Evolutionary conservation across 208 protist species (phyloP).

Genomic region (Porcisia deanei): DNA sequence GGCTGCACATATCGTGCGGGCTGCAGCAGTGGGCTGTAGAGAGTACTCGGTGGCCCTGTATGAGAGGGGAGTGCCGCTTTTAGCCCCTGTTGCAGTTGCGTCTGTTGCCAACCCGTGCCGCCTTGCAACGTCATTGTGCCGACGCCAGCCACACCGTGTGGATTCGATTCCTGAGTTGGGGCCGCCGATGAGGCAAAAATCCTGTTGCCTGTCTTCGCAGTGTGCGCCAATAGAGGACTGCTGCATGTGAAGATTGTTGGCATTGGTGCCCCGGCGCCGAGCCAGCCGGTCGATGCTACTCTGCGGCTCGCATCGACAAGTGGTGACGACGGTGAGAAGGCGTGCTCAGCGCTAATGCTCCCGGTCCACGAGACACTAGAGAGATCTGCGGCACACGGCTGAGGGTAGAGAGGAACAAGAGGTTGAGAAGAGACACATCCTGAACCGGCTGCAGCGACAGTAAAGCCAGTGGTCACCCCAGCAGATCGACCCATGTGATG

Average conservation of each 20-base stretch:
- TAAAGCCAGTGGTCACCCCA: neutral
- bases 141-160: neutral
- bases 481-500: neutral
- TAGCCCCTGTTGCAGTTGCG: conserved; percentile 2
- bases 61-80: conserved; percentile 8
- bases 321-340: conserved; percentile 7
- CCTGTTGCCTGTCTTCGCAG: conserved; percentile 18
- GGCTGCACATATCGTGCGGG: neutral
- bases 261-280: neutral
- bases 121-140: neutral
- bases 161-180: conserved; percentile 19
- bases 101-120: neutral
- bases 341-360: conserved; percentile 15
- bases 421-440: neutral
- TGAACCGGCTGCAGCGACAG: neutral
- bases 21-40: neutral
- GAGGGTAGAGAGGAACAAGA: neutral
- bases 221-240: conserved; percentile 29
- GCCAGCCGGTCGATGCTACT: neutral
- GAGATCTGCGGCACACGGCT: neutral
- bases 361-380: conserved; percentile 6
- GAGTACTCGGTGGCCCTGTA: neutral
- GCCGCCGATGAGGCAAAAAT: conserved; percentile 22
- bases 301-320: neutral
- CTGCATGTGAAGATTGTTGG: conserved; percentile 3